A percentile compares a stretch with the other conserved stretches of the same genome.
These are phyloP conservation scores for Psophocarpus tetragonolobus DNA, from an alignment of 306 rosid genomes.

Conservation along the genomic window DNA sequence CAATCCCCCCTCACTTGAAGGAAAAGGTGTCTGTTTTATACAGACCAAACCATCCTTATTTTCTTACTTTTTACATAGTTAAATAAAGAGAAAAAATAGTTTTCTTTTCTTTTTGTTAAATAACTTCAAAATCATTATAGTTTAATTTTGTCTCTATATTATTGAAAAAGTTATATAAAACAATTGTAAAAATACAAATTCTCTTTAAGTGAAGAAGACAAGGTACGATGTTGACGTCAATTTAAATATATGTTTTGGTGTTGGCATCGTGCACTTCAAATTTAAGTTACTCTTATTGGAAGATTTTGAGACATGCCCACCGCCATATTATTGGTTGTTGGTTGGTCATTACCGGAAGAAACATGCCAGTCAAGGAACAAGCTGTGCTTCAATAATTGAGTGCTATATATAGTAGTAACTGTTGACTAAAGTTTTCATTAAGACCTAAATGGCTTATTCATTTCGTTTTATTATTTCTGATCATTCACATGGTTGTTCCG, in stretches of 20 bases:
- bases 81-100: too few species aligned
- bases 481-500: neutral
- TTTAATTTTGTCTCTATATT: neutral
- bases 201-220: neutral
- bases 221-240: constrained; percentile 12
- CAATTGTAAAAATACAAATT: neutral
- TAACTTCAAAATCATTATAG: neutral
- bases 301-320: constrained; percentile 1
- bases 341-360: constrained; percentile 1
- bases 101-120: too few species aligned
- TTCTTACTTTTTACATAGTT: too few species aligned
- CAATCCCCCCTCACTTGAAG: too few species aligned
- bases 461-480: neutral
- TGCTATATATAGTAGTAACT: neutral
- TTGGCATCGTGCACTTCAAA: neutral
- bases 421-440: neutral
- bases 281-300: constrained; percentile 1
- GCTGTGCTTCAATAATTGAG: constrained; percentile 29
- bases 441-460: neutral
- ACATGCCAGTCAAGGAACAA: constrained; percentile 12
- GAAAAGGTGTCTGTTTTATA: neutral
- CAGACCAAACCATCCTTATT: too few species aligned
- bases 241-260: neutral
- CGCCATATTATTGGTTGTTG: constrained; percentile 5
- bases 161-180: neutral